These are phyloP conservation scores for Vitis amurensis DNA, from an alignment of 164 flowering plant genomes.

Conservation along the genomic window DNA sequence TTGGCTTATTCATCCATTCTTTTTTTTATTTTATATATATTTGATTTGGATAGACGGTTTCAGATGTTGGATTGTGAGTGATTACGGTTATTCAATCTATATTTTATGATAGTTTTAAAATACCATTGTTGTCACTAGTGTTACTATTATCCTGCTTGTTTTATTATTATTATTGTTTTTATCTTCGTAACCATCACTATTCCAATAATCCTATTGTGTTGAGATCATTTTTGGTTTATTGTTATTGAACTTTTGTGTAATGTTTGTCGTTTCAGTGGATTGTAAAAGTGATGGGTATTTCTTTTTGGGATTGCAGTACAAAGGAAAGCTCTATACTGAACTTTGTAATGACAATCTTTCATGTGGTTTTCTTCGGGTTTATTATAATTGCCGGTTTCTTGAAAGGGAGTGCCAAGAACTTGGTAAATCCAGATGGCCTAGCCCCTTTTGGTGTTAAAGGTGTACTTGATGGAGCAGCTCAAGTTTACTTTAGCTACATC, in stretches of 20 bases:
- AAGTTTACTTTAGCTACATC: slow-evolving; percentile 72
- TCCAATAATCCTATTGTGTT: background rate
- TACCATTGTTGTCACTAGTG: background rate
- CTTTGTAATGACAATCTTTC: slow-evolving; percentile 75
- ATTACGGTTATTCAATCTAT: background rate
- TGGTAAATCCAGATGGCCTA: slow-evolving; percentile 61
- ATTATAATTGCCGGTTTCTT: slow-evolving; percentile 65
- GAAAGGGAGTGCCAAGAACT: slow-evolving; percentile 55
- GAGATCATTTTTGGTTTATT: background rate
- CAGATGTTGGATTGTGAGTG: background rate
- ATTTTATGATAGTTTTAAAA: background rate
- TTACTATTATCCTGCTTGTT: background rate
- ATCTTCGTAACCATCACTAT: background rate
- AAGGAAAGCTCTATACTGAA: slow-evolving; percentile 87
- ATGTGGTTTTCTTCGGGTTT: slow-evolving; percentile 71
- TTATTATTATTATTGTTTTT: background rate
- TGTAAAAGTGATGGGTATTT: slow-evolving; percentile 14
- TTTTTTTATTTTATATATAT: background rate
- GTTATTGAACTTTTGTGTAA: slow-evolving; percentile 1
- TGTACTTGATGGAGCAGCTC: slow-evolving; percentile 69
- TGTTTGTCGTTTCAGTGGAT: slow-evolving; percentile 5
- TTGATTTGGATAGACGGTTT: background rate
- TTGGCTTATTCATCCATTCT: background rate
- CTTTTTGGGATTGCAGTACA: slow-evolving; percentile 56
- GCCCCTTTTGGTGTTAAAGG: slow-evolving; percentile 67